Evolutionary conservation across 371 early-diverging fungal species (phyloP).

Genomic region (Saksenaea vasiformis): DNA sequence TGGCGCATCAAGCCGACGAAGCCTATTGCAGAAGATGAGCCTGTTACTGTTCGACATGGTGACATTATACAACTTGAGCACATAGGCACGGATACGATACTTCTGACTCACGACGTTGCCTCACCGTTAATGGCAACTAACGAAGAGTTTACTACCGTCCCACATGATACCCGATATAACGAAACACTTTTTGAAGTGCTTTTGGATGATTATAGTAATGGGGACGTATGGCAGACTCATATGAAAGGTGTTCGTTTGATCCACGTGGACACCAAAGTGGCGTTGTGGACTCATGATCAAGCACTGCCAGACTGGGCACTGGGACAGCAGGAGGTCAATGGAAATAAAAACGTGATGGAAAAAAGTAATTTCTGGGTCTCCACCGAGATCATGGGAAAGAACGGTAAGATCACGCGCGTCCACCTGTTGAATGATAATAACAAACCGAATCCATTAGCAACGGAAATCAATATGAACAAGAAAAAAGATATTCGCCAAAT

Average conservation of each 20-base stretch:
- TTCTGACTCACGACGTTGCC: constrained; percentile 97
- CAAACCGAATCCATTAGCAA: constrained; percentile 12
- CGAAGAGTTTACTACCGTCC: constrained; percentile 90
- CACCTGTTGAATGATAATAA: not conserved
- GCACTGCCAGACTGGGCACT: constrained; percentile 96
- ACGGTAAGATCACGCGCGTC: constrained; percentile 32
- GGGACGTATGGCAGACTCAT: constrained; percentile 54
- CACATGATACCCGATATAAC: constrained; percentile 48
- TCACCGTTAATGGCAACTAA: constrained; percentile 95
- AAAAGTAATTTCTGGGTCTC: constrained; percentile 80
- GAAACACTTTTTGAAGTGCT: constrained; percentile 71
- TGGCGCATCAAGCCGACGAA: constrained; percentile 81
- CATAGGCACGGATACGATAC: constrained; percentile 61
- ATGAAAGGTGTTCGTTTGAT: constrained; percentile 66
- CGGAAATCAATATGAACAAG: constrained; percentile 36
- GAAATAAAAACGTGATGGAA: constrained; percentile 85
- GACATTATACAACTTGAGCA: constrained; percentile 79
- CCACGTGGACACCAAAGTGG: constrained; percentile 82
- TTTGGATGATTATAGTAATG: constrained; percentile 55
- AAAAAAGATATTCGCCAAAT: constrained; percentile 48
- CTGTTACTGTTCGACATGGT: constrained; percentile 49
- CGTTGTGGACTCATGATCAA: constrained; percentile 74
- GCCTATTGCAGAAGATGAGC: constrained; percentile 22
- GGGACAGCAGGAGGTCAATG: constrained; percentile 94
- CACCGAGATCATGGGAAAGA: constrained; percentile 66